Evolutionary conservation across 1,284 basidiomycete genomes (phyloP).

Genomic region (Trametes hirsuta): DNA sequence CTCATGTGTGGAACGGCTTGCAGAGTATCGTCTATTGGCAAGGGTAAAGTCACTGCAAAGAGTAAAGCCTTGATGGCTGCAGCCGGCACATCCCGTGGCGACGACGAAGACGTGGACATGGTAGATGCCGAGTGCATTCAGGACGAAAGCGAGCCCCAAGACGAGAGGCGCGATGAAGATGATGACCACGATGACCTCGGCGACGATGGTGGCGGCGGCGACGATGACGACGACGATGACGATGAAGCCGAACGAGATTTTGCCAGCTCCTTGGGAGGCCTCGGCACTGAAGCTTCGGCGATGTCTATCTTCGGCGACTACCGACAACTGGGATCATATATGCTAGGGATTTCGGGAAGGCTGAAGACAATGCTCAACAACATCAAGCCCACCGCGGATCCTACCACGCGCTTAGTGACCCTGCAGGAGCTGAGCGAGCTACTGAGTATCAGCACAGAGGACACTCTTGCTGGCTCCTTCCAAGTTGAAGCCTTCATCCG

Average conservation of each 20-base stretch:
- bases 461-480: constrained; percentile 94
- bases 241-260: constrained; percentile 45
- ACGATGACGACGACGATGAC: constrained; percentile 48
- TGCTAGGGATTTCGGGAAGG: constrained; percentile 84
- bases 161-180: constrained; percentile 42
- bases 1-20: not conserved
- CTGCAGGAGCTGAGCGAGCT: constrained; percentile 95
- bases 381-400: constrained; percentile 82
- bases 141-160: constrained; percentile 57
- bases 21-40: constrained; percentile 48
- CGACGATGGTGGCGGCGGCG: constrained; percentile 45
- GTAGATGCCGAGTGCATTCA: constrained; percentile 65
- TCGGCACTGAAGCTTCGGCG: constrained; percentile 68
- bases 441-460: constrained; percentile 96
- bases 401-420: constrained; percentile 83
- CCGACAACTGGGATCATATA: constrained; percentile 86
- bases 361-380: constrained; percentile 90
- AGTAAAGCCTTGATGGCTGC: constrained; percentile 57
- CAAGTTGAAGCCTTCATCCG: constrained; percentile 91
- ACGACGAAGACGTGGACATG: constrained; percentile 79
- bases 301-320: constrained; percentile 86
- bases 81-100: constrained; percentile 58
- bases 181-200: constrained; percentile 49
- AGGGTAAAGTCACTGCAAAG: constrained; percentile 67
- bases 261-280: constrained; percentile 35